These are phyloP conservation scores for Phytophthora sp. DNA, from an alignment of 352 stramenopile genomes.

Conservation along the genomic window DNA sequence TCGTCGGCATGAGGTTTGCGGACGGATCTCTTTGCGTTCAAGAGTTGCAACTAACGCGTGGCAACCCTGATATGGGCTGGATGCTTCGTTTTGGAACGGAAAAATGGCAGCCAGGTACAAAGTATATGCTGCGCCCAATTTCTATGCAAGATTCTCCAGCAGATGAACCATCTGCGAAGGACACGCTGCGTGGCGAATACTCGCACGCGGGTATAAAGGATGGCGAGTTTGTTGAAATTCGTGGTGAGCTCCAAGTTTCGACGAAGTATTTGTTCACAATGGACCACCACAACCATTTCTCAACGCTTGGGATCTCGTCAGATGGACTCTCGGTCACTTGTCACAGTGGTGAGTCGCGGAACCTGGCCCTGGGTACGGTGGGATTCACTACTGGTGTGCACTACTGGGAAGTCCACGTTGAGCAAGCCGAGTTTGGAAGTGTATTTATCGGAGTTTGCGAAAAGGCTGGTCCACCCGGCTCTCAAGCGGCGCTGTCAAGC, in stretches of 20 bases:
- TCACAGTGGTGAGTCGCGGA: conserved; percentile 85
- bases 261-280: conserved; percentile 88
- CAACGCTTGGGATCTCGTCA: conserved; percentile 78
- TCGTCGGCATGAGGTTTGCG: conserved; percentile 62
- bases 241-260: conserved; percentile 65
- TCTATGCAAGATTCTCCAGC: conserved; percentile 13
- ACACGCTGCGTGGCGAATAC: conserved; percentile 64
- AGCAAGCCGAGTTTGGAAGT: conserved; percentile 97
- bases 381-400: conserved; percentile 93
- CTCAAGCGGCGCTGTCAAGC: conserved; percentile 76
- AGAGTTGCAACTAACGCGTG: conserved; percentile 82
- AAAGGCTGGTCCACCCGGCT: conserved; percentile 80
- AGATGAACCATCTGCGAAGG: conserved; percentile 17
- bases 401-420: conserved; percentile 98
- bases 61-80: conserved; percentile 89
- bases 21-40: conserved; percentile 74
- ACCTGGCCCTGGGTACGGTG: conserved; percentile 83
- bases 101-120: conserved; percentile 88
- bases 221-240: conserved; percentile 69
- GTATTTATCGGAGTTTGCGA: conserved; percentile 98
- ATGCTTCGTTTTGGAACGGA: conserved; percentile 84
- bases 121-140: conserved; percentile 65
- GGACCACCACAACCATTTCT: conserved; percentile 80
- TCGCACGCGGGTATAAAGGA: conserved; percentile 57
- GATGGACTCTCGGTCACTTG: conserved; percentile 83